Conservation (phyloP, 257 asterid genomes). For the Jaltomata sinuosa region DNA sequence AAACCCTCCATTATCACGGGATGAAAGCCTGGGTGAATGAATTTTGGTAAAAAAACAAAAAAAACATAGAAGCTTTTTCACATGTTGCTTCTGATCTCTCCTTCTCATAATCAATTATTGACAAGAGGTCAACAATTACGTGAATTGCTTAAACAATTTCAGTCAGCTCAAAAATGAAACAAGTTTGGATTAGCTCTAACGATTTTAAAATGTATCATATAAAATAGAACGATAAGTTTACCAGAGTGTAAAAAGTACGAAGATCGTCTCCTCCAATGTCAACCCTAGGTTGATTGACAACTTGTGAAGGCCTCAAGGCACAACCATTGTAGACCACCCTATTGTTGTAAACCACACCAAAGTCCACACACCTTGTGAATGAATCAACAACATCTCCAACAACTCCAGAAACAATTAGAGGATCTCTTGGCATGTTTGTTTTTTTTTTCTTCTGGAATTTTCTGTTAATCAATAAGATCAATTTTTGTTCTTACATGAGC, state of each 20-base stretch:
- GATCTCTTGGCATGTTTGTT: slow-evolving; percentile 55
- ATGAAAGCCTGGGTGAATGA: no score
- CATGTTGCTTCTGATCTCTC: no score
- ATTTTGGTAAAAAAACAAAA: no score
- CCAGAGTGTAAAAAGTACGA: slow-evolving; percentile 59
- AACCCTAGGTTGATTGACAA: slow-evolving; percentile 57
- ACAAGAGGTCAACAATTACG: background rate
- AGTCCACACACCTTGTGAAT: slow-evolving; percentile 37
- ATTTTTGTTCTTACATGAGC: background rate
- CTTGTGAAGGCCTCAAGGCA: slow-evolving; percentile 59
- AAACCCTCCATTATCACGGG: no score
- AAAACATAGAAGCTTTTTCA: no score
- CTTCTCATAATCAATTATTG: background rate
- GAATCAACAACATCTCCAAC: slow-evolving; percentile 68
- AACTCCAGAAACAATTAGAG: slow-evolving; percentile 53
- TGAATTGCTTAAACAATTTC: background rate
- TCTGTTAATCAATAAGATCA: no score
- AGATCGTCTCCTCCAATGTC: slow-evolving; percentile 70
- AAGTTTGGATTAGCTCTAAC: no score
- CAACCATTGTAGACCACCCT: slow-evolving; percentile 52
- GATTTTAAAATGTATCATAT: background rate
- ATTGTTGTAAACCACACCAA: slow-evolving; percentile 28
- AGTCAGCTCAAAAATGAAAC: background rate
- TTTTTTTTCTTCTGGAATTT: background rate
- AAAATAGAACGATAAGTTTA: background rate